These are phyloP conservation scores for Phytophthora sp. DNA, from an alignment of 352 stramenopile genomes.

Conservation along the genomic window DNA sequence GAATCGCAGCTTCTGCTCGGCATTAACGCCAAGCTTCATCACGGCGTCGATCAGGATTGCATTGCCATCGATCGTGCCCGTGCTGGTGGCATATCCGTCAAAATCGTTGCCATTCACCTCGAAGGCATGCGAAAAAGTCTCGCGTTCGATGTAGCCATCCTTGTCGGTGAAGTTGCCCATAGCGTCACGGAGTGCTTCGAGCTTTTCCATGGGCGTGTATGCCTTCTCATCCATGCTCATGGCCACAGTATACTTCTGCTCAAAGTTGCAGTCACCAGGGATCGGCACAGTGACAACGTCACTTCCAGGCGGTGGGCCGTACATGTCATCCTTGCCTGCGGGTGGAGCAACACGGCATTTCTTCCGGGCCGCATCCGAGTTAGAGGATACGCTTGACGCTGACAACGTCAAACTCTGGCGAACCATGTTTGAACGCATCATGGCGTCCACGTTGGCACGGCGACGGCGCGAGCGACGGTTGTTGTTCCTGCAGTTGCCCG, in stretches of 20 bases:
- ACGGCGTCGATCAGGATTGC: conserved; percentile 76
- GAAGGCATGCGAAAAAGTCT: conserved; percentile 74
- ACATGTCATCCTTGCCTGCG: conserved; percentile 22
- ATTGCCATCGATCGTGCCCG: conserved; percentile 67
- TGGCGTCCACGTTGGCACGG: conserved; percentile 69
- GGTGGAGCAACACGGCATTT: conserved; percentile 23
- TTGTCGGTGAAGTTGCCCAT: conserved; percentile 65
- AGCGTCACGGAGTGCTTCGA: conserved; percentile 65
- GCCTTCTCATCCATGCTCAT: conserved; percentile 58
- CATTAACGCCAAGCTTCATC: conserved; percentile 67
- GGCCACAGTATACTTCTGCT: conserved; percentile 63
- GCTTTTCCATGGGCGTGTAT: conserved; percentile 53
- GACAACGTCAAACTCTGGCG: conserved; percentile 52
- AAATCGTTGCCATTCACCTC: conserved; percentile 61
- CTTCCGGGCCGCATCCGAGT: conserved; percentile 20
- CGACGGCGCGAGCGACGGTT: conserved; percentile 38
- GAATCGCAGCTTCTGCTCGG: conserved; percentile 73
- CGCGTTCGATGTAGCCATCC: conserved; percentile 65
- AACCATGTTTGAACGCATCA: conserved; percentile 74
- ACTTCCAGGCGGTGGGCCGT: conserved; percentile 49
- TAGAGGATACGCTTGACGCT: conserved; percentile 34
- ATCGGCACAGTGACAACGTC: conserved; percentile 66
- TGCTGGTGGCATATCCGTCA: conserved; percentile 49
- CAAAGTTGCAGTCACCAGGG: conserved; percentile 62
- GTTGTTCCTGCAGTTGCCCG: conserved; percentile 27